phyloP scores from a whole-genome alignment of 345 rosid genomes.

The Pugionium cornutum region DNA sequence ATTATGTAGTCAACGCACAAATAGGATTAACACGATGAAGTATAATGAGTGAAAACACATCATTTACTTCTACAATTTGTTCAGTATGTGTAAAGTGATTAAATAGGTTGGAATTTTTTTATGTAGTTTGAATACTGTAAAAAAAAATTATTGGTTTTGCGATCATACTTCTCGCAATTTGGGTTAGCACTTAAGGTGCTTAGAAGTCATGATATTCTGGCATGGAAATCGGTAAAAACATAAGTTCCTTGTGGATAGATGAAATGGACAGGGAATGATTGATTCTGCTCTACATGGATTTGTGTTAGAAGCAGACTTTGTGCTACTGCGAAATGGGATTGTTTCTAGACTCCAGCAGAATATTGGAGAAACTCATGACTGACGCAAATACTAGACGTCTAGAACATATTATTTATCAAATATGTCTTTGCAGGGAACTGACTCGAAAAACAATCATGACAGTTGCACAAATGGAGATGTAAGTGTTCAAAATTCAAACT shows the following conservation, averaged over 20 bases:
- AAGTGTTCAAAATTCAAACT: slow-evolving; percentile 44
- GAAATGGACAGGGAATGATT: slow-evolving; percentile 10
- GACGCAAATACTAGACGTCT: slow-evolving; percentile 7
- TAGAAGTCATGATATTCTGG: not conserved
- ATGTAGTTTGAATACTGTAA: not conserved
- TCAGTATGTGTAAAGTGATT: not conserved
- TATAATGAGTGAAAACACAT: slow-evolving; percentile 8
- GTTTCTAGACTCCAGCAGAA: slow-evolving; percentile 19
- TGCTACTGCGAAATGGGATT: slow-evolving; percentile 12
- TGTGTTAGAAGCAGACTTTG: slow-evolving; percentile 17
- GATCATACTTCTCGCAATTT: not conserved
- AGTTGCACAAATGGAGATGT: slow-evolving; percentile 59
- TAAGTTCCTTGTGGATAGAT: slow-evolving; percentile 20
- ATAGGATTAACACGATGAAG: slow-evolving; percentile 1
- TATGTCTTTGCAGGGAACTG: slow-evolving; percentile 64
- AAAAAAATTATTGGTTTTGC: not conserved
- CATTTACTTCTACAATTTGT: slow-evolving; percentile 6
- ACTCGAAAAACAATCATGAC: slow-evolving; percentile 47
- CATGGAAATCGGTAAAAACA: too few relatives aligned
- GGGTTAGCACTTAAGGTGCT: not conserved
- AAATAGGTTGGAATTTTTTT: slow-evolving; percentile 3
- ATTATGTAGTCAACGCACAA: slow-evolving; percentile 17
- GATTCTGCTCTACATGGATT: slow-evolving; percentile 12
- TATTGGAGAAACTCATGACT: not conserved
- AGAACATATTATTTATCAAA: slow-evolving; percentile 10